These are phyloP conservation scores for Pythium sp. DNA, from an alignment of 352 stramenopile genomes.

Conservation along the genomic window DNA sequence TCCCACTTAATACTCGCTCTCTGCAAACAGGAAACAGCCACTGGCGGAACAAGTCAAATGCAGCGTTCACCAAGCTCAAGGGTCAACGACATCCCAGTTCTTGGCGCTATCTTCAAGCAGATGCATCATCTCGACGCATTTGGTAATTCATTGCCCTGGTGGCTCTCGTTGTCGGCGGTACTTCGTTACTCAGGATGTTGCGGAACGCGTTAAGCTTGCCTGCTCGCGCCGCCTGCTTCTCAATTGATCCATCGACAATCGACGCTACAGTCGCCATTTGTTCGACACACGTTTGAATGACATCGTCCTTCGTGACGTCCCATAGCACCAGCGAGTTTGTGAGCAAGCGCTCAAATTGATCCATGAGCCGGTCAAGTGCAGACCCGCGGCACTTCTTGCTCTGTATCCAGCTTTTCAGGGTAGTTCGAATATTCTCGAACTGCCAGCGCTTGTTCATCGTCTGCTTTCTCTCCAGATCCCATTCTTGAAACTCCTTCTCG, in stretches of 20 bases:
- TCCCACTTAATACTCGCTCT: not conserved
- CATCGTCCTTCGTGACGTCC: not conserved
- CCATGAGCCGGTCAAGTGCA: not conserved
- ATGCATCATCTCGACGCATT: not conserved
- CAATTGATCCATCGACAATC: not conserved
- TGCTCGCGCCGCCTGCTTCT: not conserved
- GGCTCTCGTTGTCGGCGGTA: not conserved
- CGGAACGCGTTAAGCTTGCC: not conserved
- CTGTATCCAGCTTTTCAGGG: not conserved
- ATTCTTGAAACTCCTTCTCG: not conserved
- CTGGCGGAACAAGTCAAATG: too few relatives aligned
- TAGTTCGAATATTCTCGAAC: not conserved
- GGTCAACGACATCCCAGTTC: not conserved
- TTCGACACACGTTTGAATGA: not conserved
- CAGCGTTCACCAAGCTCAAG: too few relatives aligned
- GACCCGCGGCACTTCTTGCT: not conserved
- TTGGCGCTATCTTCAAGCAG: not conserved
- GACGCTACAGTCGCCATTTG: not conserved
- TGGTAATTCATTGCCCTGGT: not conserved
- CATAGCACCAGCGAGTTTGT: not conserved
- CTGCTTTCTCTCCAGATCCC: constrained; percentile 1
- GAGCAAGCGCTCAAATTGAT: constrained; percentile 5
- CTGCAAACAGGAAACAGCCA: too few relatives aligned
- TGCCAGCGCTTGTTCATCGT: not conserved
- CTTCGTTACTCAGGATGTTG: constrained; percentile 2